A percentile compares a stretch with the other conserved stretches of the same genome.
These are phyloP conservation scores for Rhodotorula sp. DNA, from an alignment of 1,284 basidiomycete genomes.

Conservation along the genomic window DNA sequence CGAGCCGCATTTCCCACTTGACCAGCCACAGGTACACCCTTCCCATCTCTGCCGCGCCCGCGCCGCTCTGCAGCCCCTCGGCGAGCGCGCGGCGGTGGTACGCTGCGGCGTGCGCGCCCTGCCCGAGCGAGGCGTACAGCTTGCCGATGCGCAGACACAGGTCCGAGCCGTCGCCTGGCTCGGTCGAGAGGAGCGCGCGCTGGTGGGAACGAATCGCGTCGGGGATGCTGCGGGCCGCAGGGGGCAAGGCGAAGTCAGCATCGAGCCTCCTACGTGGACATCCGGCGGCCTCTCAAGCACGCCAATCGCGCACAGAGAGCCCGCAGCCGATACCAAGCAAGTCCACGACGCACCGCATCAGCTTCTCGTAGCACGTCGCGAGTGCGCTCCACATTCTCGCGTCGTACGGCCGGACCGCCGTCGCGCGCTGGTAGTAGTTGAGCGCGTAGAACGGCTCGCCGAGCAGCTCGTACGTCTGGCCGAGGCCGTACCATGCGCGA, in stretches of 20 bases:
- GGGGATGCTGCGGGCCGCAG: constrained; percentile 58
- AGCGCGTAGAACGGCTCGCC: constrained; percentile 96
- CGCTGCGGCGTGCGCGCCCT: constrained; percentile 60
- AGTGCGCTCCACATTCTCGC: constrained; percentile 94
- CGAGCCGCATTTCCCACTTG: constrained; percentile 40
- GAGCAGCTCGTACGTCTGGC: constrained; percentile 94
- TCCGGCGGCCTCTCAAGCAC: background rate
- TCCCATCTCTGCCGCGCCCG: constrained; percentile 27
- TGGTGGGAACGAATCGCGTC: constrained; percentile 88
- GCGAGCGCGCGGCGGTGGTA: constrained; percentile 42
- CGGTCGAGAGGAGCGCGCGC: constrained; percentile 80
- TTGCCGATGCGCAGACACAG: constrained; percentile 67
- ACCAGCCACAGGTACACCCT: constrained; percentile 38
- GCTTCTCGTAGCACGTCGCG: constrained; percentile 88
- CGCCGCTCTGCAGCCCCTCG: constrained; percentile 30
- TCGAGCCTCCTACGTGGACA: too few relatives aligned
- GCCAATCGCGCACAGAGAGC: background rate
- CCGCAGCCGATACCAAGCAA: background rate
- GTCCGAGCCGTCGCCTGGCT: constrained; percentile 74
- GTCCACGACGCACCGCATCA: constrained; percentile 64
- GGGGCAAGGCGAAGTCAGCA: background rate
- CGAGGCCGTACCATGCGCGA: constrained; percentile 96
- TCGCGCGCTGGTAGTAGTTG: constrained; percentile 95
- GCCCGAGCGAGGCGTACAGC: constrained; percentile 68
- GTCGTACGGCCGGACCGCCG: constrained; percentile 90